phyloP scores from a whole-genome alignment of 2,329 filamentous ascomycete species.

The Venturia effusa region DNA sequence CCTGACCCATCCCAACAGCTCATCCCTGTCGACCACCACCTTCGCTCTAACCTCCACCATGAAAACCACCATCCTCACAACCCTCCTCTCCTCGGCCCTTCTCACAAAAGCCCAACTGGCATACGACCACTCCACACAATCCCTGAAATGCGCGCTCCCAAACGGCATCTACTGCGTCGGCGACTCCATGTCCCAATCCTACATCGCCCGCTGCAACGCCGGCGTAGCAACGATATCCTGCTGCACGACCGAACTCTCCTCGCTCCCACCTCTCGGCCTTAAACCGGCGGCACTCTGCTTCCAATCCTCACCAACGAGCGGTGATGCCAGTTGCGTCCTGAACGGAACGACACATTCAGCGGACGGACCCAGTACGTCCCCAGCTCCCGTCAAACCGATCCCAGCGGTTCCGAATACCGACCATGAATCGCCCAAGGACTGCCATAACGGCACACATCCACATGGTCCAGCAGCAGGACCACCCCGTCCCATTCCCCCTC shows the following conservation, averaged over 20 bases:
- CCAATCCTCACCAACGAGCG: conserved; percentile 27
- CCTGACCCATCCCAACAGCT: background rate
- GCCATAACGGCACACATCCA: background rate
- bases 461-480: background rate
- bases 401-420: conserved; percentile 29
- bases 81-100: conserved; percentile 21
- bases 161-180: conserved; percentile 32
- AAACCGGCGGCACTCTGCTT: conserved; percentile 35
- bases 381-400: background rate
- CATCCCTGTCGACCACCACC: background rate
- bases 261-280: conserved; percentile 15
- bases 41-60: conserved; percentile 20
- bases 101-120: conserved; percentile 25
- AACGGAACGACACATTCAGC: conserved; percentile 35
- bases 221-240: conserved; percentile 26
- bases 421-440: background rate
- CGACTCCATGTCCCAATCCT: conserved; percentile 25
- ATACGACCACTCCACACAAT: conserved; percentile 21
- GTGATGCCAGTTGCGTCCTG: conserved; percentile 27
- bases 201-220: conserved; percentile 26
- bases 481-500: background rate
- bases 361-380: conserved; percentile 29
- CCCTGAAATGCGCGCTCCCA: conserved; percentile 16
- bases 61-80: conserved; percentile 26
- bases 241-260: background rate